Conservation (phyloP, 1,139 yeast genomes). For the Sugiyamaella grinbergsii region DNA sequence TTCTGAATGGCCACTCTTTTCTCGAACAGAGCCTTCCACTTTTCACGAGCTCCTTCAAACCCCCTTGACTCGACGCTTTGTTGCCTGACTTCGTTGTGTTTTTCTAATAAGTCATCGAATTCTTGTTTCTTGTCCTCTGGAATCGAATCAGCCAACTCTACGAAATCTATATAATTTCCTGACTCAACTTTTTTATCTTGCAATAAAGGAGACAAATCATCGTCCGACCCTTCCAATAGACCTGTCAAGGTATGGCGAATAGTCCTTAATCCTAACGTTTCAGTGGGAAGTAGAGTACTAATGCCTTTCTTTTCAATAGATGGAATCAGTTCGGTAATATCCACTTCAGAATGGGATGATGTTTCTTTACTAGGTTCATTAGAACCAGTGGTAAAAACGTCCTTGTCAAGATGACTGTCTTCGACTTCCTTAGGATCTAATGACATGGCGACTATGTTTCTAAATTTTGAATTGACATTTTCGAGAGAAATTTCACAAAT, state of each 20-base stretch:
- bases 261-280: constrained; percentile 76
- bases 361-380: no score
- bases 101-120: constrained; percentile 66
- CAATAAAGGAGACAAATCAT: constrained; percentile 35
- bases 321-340: constrained; percentile 21
- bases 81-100: constrained; percentile 71
- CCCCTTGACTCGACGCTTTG: constrained; percentile 64
- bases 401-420: constrained; percentile 15
- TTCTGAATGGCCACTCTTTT: constrained; percentile 50
- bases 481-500: constrained; percentile 38
- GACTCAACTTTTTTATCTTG: constrained; percentile 44
- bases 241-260: constrained; percentile 80
- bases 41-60: constrained; percentile 59
- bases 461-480: constrained; percentile 45
- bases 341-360: not conserved
- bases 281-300: constrained; percentile 63
- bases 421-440: constrained; percentile 20
- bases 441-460: constrained; percentile 39
- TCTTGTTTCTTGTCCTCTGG: constrained; percentile 50
- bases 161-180: constrained; percentile 41
- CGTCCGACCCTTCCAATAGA: constrained; percentile 42
- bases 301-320: constrained; percentile 53
- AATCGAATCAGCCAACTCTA: constrained; percentile 30
- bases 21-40: constrained; percentile 58
- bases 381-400: not conserved